Percentiles rank a stretch among this genome's conserved stretches.
phyloP scores from a whole-genome alignment of 73 alveolate genomes.

The Paramecium sexaurelia region DNA sequence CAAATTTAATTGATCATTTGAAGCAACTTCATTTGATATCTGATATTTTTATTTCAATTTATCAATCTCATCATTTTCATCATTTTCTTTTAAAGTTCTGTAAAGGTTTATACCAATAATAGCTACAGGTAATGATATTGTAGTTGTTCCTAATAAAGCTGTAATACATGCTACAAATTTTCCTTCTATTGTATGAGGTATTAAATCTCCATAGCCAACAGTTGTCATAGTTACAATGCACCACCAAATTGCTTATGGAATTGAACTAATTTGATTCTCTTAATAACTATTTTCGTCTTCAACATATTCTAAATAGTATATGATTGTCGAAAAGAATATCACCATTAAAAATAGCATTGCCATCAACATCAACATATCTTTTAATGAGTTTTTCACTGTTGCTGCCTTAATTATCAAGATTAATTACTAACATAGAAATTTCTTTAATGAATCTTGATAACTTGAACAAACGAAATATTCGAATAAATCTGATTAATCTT shows the following conservation, averaged over 20 bases:
- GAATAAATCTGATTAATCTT: neutral
- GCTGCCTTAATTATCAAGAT: neutral
- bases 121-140: conserved; percentile 52
- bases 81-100: neutral
- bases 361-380: neutral
- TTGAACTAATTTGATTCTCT: neutral
- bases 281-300: neutral
- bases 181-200: conserved; percentile 59
- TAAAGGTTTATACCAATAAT: neutral
- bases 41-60: neutral
- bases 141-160: conserved; percentile 59
- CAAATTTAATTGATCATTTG: neutral
- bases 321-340: conserved; percentile 45
- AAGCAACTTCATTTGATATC: neutral
- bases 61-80: neutral
- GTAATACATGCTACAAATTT: conserved; percentile 50
- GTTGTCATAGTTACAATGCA: conserved; percentile 66
- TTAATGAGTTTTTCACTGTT: neutral
- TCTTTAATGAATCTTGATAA: conserved; percentile 27
- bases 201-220: conserved; percentile 69
- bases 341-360: conserved; percentile 8
- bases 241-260: conserved; percentile 62
- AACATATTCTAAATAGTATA: conserved; percentile 49
- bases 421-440: conserved; percentile 23
- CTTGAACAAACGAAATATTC: conserved; percentile 36